Base-by-base conservation (phyloP, 2,329 filamentous ascomycete genomes). In the Epichloe scottii region DNA sequence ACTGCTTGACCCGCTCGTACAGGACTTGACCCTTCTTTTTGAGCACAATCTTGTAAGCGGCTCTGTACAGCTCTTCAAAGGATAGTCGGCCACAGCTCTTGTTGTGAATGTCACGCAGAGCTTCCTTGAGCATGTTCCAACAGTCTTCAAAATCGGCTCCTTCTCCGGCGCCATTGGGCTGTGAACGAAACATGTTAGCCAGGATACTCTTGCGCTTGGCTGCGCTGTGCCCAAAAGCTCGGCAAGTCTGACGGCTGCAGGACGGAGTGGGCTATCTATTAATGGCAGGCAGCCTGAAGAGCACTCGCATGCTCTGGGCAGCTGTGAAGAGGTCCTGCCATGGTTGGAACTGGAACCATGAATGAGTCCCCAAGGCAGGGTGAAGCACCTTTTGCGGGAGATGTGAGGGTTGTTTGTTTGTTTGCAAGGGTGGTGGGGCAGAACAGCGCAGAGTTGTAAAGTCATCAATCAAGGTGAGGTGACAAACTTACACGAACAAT, bases 31-130 rank as follows among this genome's bases (percentile, higher is more conserved):
- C 90, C 58, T 89, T 85, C 70, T 91, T 94, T 68, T 85, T 87
- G 37, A 96, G 71, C 1, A 97, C 91, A 19, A 97, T 87, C 66
- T 93, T 91, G 70, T 98, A 98, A 5, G 89, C 87, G 50, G 87
- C 87, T 52, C 93, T 85, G 69, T 98, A 98, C 1, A 98, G 79
- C 62, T 95, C 86, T 67, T 98, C 93, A 71, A 96, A 98, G 1
- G 90, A 95, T 2, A 98, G 79, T 15, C 78, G 77, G 10, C 89
- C 94, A 54, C 89, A 89, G 65, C 95, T 93, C 66, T 94, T 90
- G 52, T 82, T 86, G 70, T 97, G 90, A 48, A 98, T 97, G 63
- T 95, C 87, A 51, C 74, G 76, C 49, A 98, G 79, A 4, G 91
- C 89, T 46, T 82, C 77, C 44, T 82, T 76, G 7, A 98, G 79